Evolutionary conservation across 2,329 filamentous ascomycete genomes (phyloP).

Genomic region (Trichoderma simmonsii): DNA sequence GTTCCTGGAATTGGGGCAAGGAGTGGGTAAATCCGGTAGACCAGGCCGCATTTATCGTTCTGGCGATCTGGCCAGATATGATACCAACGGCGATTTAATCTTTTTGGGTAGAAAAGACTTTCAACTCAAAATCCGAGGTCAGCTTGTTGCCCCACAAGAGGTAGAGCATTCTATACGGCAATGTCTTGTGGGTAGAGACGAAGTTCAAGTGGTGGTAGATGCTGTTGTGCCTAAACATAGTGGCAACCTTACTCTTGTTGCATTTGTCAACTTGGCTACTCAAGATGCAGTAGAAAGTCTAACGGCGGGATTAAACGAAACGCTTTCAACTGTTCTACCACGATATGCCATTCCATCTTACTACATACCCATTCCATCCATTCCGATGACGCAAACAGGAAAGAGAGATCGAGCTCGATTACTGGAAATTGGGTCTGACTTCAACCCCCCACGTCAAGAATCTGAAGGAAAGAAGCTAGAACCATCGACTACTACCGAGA

Average conservation of each 20-base stretch:
- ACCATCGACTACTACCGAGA: not conserved
- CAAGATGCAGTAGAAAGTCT: not conserved
- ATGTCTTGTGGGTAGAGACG: not conserved
- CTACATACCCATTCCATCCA: not conserved
- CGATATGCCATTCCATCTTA: conserved; percentile 11
- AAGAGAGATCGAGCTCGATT: conserved; percentile 9
- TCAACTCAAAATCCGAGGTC: conserved; percentile 11
- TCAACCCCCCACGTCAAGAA: not conserved
- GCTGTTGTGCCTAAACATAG: conserved; percentile 2
- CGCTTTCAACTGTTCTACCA: not conserved
- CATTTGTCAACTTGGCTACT: not conserved
- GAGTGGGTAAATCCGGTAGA: not conserved
- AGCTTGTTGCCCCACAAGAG: conserved; percentile 2
- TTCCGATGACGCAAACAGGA: not conserved
- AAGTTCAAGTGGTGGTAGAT: conserved; percentile 4
- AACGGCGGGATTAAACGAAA: not conserved
- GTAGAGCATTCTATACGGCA: conserved; percentile 3
- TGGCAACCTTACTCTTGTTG: not conserved
- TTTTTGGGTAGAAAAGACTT: conserved; percentile 9
- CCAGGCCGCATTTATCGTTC: conserved; percentile 7
- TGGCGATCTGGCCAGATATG: conserved; percentile 14
- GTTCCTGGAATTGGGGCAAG: not conserved
- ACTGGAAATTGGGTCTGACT: not conserved
- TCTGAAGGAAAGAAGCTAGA: not conserved
- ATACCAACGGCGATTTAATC: not conserved